These are phyloP conservation scores for Leccinum variabile DNA, from an alignment of 1,284 basidiomycete species.

Conservation along the genomic window DNA sequence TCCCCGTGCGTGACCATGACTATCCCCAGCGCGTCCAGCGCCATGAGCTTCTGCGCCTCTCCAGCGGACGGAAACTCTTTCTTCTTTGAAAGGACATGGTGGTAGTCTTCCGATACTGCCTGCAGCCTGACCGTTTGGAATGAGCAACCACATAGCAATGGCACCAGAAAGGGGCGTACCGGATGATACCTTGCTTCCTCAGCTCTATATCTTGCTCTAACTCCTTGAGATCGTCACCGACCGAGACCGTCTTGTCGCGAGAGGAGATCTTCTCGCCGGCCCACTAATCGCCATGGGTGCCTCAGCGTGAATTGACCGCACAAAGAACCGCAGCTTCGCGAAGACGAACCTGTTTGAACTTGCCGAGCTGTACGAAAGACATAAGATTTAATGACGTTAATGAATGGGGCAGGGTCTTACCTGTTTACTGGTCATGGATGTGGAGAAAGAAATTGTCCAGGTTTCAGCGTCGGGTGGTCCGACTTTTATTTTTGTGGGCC, in stretches of 20 bases:
- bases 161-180: constrained; percentile 43
- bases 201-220: constrained; percentile 72
- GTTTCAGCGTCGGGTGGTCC: constrained; percentile 10
- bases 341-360: constrained; percentile 57
- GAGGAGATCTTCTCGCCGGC: constrained; percentile 76
- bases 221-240: constrained; percentile 60
- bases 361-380: constrained; percentile 50
- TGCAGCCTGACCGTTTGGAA: constrained; percentile 48
- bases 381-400: not conserved
- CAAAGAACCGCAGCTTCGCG: constrained; percentile 6
- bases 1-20: constrained; percentile 87
- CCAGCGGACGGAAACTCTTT: constrained; percentile 58
- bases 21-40: constrained; percentile 76
- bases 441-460: constrained; percentile 1
- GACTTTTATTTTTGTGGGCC: constrained; percentile 23
- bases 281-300: constrained; percentile 47
- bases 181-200: constrained; percentile 58
- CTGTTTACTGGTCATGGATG: constrained; percentile 58
- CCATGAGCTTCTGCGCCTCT: constrained; percentile 62
- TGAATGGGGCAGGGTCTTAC: constrained; percentile 32
- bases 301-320: constrained; percentile 31
- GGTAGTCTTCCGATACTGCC: constrained; percentile 59
- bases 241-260: constrained; percentile 64
- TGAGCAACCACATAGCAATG: not conserved
- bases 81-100: constrained; percentile 65